Evolutionary conservation across 768 basidiomycete species (phyloP).

Genomic region (Naganishia vishniacii): DNA sequence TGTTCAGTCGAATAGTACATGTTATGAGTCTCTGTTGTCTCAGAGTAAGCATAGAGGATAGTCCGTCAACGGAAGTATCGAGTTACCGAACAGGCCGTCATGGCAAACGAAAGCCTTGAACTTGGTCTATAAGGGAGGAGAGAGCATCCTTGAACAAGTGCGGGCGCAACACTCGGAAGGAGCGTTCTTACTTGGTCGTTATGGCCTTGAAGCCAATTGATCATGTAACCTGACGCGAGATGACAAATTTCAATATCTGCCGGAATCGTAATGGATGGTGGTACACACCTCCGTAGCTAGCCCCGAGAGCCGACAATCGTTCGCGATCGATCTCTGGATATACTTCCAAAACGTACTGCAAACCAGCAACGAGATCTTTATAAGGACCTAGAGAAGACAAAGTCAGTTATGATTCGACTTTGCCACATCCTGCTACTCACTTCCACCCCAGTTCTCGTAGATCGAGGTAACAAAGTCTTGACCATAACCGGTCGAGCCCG

Average conservation of each 20-base stretch:
- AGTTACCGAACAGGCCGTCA: conserved; percentile 63
- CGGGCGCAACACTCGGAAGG: neutral
- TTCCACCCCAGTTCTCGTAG: conserved; percentile 49
- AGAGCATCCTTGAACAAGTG: neutral
- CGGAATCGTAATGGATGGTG: conserved; percentile 44
- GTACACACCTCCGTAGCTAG: conserved; percentile 72
- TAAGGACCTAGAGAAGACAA: conserved; percentile 25
- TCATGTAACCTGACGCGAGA: conserved; percentile 41
- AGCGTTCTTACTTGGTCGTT: conserved; percentile 58
- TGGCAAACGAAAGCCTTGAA: conserved; percentile 91
- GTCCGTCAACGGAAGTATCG: too few species aligned
- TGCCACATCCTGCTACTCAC: too few species aligned
- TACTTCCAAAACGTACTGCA: conserved; percentile 38
- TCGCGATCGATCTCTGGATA: conserved; percentile 49
- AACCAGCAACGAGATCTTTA: conserved; percentile 49
- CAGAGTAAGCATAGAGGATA: too few species aligned
- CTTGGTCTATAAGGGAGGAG: conserved; percentile 38
- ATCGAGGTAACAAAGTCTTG: conserved; percentile 54
- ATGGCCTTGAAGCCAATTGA: conserved; percentile 90
- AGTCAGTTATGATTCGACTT: neutral
- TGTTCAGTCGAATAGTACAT: conserved; percentile 88
- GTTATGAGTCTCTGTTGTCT: conserved; percentile 63
- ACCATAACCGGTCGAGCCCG: conserved; percentile 87
- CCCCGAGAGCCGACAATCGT: conserved; percentile 59
- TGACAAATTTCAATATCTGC: conserved; percentile 12